Conservation (phyloP, 139 green algal species). For the Haematococcus lacustris region DNA sequence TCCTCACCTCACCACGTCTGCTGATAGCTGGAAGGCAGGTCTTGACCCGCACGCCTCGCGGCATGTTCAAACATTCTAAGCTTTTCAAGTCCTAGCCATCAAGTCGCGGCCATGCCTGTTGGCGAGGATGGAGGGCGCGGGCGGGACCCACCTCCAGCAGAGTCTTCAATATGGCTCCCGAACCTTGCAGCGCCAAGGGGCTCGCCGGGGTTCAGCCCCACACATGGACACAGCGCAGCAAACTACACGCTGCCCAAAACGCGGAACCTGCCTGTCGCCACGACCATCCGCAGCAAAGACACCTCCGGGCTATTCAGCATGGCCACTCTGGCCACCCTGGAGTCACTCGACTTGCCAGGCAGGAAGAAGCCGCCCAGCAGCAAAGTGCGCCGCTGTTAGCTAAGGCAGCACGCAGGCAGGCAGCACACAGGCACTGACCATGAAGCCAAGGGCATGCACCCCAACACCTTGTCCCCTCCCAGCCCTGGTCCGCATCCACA, state of each 20-base stretch:
- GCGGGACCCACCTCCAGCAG: conserved; percentile 21
- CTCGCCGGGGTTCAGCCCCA: background rate
- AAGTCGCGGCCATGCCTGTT: background rate
- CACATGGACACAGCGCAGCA: background rate
- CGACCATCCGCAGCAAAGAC: conserved; percentile 12
- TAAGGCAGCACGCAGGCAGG: background rate
- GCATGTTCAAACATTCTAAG: too few relatives aligned
- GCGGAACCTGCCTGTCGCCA: conserved; percentile 16
- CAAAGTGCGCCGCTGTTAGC: conserved; percentile 5
- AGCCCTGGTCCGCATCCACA: too few relatives aligned
- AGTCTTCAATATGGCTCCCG: conserved; percentile 31
- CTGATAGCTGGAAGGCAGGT: too few relatives aligned
- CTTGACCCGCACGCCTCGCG: too few relatives aligned
- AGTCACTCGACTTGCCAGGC: conserved; percentile 22
- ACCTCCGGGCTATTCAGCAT: conserved; percentile 24
- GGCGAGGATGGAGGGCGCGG: background rate
- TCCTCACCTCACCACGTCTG: too few relatives aligned
- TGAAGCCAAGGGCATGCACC: too few relatives aligned
- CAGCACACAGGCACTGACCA: background rate
- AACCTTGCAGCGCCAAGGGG: conserved; percentile 13
- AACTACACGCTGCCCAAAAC: conserved; percentile 24
- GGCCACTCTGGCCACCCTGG: conserved; percentile 20
- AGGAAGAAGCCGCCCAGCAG: background rate
- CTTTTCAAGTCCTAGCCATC: too few relatives aligned
- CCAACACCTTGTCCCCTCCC: too few relatives aligned